These are phyloP conservation scores for Colletotrichum australisinense DNA, from an alignment of 2,329 filamentous ascomycete genomes.

Conservation along the genomic window DNA sequence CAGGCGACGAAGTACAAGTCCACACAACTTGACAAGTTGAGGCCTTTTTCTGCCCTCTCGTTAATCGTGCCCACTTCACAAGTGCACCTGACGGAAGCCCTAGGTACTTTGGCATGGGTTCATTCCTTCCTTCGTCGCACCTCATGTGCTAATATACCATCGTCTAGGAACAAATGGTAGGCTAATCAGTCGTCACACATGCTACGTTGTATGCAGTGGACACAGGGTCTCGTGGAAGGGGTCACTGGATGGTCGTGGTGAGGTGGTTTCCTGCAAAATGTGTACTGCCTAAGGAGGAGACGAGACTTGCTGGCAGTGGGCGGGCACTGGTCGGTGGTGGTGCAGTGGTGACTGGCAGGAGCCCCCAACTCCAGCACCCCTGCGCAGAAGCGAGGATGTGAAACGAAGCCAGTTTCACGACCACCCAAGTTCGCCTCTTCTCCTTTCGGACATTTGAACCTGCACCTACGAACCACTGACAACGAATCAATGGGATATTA, in stretches of 20 bases:
- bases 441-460: slow-evolving; percentile 31
- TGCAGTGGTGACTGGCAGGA: neutral
- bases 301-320: neutral
- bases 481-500: slow-evolving; percentile 28
- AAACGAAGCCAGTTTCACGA: slow-evolving; percentile 34
- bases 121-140: neutral
- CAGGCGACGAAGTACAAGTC: neutral
- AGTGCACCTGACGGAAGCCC: neutral
- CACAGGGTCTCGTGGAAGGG: slow-evolving; percentile 15
- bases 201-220: slow-evolving; percentile 25
- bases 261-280: neutral
- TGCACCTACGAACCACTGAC: slow-evolving; percentile 17
- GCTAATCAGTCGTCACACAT: slow-evolving; percentile 15
- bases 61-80: slow-evolving; percentile 2
- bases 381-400: slow-evolving; percentile 26
- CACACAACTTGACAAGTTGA: slow-evolving; percentile 6
- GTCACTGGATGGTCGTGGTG: neutral
- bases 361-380: neutral
- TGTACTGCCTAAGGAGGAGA: neutral
- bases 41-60: slow-evolving; percentile 21
- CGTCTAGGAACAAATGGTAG: neutral
- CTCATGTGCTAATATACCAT: neutral
- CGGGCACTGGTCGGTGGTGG: too few species aligned
- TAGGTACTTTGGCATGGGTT: neutral
- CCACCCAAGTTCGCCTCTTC: slow-evolving; percentile 25